Evolutionary conservation across 495 filamentous ascomycete genomes (phyloP).

Genomic region (Sporormia fimetaria): DNA sequence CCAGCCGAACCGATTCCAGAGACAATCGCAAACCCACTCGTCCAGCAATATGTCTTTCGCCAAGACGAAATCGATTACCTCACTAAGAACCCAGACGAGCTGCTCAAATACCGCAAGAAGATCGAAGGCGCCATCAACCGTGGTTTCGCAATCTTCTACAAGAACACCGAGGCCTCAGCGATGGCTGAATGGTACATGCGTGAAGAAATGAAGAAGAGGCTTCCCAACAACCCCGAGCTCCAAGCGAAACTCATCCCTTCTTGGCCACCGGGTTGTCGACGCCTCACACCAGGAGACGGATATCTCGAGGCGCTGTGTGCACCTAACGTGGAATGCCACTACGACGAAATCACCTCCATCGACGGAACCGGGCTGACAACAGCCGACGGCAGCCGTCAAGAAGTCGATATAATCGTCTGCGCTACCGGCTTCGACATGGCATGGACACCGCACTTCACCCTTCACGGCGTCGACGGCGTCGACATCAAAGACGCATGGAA

Average conservation of each 20-base stretch:
- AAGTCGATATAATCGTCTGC: slow-evolving; percentile 16
- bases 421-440: slow-evolving; percentile 19
- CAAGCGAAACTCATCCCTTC: slow-evolving; percentile 2
- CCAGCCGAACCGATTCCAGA: too few relatives aligned
- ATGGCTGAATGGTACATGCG: background rate
- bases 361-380: slow-evolving; percentile 5
- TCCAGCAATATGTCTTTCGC: too few relatives aligned
- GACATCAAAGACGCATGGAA: slow-evolving; percentile 4
- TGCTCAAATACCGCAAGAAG: background rate
- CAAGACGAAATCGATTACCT: too few relatives aligned
- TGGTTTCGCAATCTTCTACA: background rate
- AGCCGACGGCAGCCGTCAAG: slow-evolving; percentile 6
- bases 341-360: slow-evolving; percentile 3
- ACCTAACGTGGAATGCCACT: slow-evolving; percentile 8
- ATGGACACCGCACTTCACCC: slow-evolving; percentile 5
- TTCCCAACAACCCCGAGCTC: slow-evolving; percentile 2
- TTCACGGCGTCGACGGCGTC: slow-evolving; percentile 11
- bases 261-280: slow-evolving; percentile 11
- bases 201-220: background rate
- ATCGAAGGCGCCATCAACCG: background rate
- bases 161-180: background rate
- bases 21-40: too few relatives aligned
- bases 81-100: slow-evolving; percentile 1
- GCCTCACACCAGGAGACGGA: slow-evolving; percentile 8
- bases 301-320: slow-evolving; percentile 13